Evolutionary conservation across 495 filamentous ascomycete species (phyloP), one percentile per base, ranked within the genome.

Genomic region (Neurospora sp.): DNA sequence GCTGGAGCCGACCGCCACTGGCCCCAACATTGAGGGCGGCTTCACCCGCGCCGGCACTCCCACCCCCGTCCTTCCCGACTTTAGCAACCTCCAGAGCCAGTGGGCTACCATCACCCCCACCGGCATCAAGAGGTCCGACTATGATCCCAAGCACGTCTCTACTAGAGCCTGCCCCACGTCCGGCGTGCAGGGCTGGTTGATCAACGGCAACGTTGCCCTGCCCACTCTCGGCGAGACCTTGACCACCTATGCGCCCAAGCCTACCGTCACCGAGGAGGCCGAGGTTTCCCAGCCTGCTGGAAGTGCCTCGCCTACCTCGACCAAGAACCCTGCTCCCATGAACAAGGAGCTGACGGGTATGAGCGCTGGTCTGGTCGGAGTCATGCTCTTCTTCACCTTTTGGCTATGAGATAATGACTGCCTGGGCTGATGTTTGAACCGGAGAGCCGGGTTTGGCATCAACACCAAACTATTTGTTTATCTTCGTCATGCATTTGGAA

Each of bases 41-140:
- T 94, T 85, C 82, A 84, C 86, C 1, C 87, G 91, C 74, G 82
- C 86, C 37, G 94, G 94, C 39, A 92, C 89, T 0, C 94, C 94
- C 0, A 91, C 87, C 0, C 92, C 93, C 0, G 83, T 94, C 27
- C 80, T 79, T 0, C 93, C 93, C 2, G 93, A 96, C 77, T 97
- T 93, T 80, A 75, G 80, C 69, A 95, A 96, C 76, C 85, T 97
- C 59, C 89, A 89, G 83, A 86, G 81, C 37, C 88, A 92, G 73
- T 97, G 94, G 94, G 89, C 89, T 12, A 93, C 88, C 7, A 79
- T 93, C 73, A 86, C 80, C 35, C 92, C 94, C 0, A 88, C 88
- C 0, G 91, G 92, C 46, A 86, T 94, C 35, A 81, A 86, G 22
- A 84, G 85, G 70, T 87, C 87, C 4, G 85, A 82, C 10, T 97